phyloP scores from a whole-genome alignment of 179 eudicot genomes.

The Spinacia oleracea region DNA sequence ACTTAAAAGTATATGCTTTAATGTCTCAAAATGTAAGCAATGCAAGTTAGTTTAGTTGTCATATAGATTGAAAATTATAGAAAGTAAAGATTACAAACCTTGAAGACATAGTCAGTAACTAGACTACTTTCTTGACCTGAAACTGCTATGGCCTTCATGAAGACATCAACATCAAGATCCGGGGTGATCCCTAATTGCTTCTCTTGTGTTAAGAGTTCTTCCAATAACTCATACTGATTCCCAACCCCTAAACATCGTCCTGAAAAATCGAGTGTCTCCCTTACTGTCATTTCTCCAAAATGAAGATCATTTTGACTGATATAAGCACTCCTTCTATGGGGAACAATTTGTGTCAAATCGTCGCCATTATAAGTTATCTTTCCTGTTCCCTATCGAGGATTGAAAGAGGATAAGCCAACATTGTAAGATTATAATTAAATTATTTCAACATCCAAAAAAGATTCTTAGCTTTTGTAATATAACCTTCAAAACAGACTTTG shows the following conservation, averaged over 20 bases:
- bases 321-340: slow-evolving; percentile 69
- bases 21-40: too few relatives aligned
- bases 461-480: too few relatives aligned
- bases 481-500: too few relatives aligned
- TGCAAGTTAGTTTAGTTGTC: too few relatives aligned
- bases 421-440: too few relatives aligned
- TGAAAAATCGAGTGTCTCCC: slow-evolving; percentile 78
- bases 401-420: too few relatives aligned
- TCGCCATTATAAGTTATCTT: slow-evolving; percentile 73
- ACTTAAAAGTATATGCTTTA: too few relatives aligned
- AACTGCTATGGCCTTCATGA: slow-evolving; percentile 66
- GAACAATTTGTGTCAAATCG: slow-evolving; percentile 61
- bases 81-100: slow-evolving; percentile 42
- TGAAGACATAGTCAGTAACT: slow-evolving; percentile 72
- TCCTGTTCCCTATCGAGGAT: slow-evolving; percentile 42
- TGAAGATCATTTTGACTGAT: slow-evolving; percentile 75
- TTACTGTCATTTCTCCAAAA: slow-evolving; percentile 72
- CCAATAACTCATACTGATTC: slow-evolving; percentile 55
- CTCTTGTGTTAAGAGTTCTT: slow-evolving; percentile 57
- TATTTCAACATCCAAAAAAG: too few relatives aligned
- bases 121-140: slow-evolving; percentile 62
- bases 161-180: slow-evolving; percentile 72
- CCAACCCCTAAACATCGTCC: slow-evolving; percentile 82
- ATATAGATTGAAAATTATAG: too few relatives aligned
- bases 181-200: slow-evolving; percentile 65